These are phyloP conservation scores for Phoma herbarum DNA, from an alignment of 2,329 filamentous ascomycete species.

Conservation along the genomic window DNA sequence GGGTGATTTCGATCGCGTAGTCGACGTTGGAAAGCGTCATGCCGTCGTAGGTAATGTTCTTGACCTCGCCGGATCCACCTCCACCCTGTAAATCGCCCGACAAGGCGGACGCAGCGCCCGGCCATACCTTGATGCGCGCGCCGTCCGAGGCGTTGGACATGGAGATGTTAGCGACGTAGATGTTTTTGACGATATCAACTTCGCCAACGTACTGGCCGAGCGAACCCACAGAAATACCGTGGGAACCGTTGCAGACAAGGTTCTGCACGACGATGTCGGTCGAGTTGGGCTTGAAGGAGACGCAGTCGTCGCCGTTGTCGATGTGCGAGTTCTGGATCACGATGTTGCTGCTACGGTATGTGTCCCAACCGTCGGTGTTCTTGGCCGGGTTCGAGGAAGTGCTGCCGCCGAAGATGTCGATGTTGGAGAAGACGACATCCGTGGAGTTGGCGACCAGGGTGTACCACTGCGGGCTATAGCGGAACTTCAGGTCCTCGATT, in stretches of 20 bases:
- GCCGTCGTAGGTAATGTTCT: slow-evolving; percentile 72
- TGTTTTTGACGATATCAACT: slow-evolving; percentile 72
- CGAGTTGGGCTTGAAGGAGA: slow-evolving; percentile 78
- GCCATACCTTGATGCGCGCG: slow-evolving; percentile 79
- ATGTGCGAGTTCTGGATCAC: slow-evolving; percentile 73
- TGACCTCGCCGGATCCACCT: slow-evolving; percentile 69
- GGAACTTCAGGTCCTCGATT: slow-evolving; percentile 67
- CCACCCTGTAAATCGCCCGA: slow-evolving; percentile 71
- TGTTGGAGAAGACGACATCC: slow-evolving; percentile 69
- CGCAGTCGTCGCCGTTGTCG: slow-evolving; percentile 74
- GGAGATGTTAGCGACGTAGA: slow-evolving; percentile 59
- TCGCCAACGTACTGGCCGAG: slow-evolving; percentile 72
- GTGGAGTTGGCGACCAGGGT: slow-evolving; percentile 72
- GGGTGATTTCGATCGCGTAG: slow-evolving; percentile 70
- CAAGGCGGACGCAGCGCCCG: slow-evolving; percentile 63
- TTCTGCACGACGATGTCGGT: slow-evolving; percentile 74
- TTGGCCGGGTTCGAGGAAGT: slow-evolving; percentile 64
- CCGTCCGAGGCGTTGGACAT: slow-evolving; percentile 63
- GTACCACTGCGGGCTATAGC: slow-evolving; percentile 70
- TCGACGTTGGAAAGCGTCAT: slow-evolving; percentile 70
- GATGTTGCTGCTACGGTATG: slow-evolving; percentile 67
- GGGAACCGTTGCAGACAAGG: slow-evolving; percentile 72
- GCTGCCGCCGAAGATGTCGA: slow-evolving; percentile 66
- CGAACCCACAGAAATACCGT: slow-evolving; percentile 77
- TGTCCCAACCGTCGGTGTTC: slow-evolving; percentile 73